These are phyloP conservation scores for Cubamyces lactineus DNA, from an alignment of 768 basidiomycete genomes.

Conservation along the genomic window DNA sequence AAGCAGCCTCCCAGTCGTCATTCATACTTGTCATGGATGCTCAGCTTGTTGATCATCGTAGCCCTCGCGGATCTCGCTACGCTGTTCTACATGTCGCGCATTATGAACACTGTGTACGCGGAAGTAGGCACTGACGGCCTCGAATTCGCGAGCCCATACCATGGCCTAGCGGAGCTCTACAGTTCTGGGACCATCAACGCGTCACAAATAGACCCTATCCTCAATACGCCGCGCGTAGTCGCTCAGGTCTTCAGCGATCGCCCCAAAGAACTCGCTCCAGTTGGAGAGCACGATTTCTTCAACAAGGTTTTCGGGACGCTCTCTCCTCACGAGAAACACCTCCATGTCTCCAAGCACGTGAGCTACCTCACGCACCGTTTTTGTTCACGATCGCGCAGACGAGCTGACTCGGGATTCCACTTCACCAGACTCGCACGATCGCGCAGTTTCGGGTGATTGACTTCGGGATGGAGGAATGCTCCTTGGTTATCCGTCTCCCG, in stretches of 20 bases:
- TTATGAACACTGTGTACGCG: slow-evolving; percentile 18
- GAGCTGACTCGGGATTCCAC: neutral
- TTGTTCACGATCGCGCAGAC: too few relatives aligned
- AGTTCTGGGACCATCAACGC: slow-evolving; percentile 23
- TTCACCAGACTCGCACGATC: slow-evolving; percentile 28
- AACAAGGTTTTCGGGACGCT: slow-evolving; percentile 25
- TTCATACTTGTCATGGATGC: neutral
- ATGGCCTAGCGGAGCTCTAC: slow-evolving; percentile 34
- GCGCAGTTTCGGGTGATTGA: slow-evolving; percentile 34
- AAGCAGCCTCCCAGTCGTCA: neutral
- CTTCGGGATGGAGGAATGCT: slow-evolving; percentile 34
- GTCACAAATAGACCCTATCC: slow-evolving; percentile 25
- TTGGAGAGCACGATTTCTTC: slow-evolving; percentile 28
- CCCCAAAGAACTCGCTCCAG: slow-evolving; percentile 27
- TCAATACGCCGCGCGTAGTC: slow-evolving; percentile 28
- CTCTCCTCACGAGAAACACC: slow-evolving; percentile 28
- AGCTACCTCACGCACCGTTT: neutral
- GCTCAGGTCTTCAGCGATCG: slow-evolving; percentile 27
- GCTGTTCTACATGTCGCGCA: slow-evolving; percentile 21
- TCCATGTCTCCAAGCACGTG: slow-evolving; percentile 26
- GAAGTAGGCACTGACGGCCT: slow-evolving; percentile 19
- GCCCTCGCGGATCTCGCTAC: slow-evolving; percentile 11
- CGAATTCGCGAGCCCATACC: slow-evolving; percentile 29
- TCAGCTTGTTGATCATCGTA: slow-evolving; percentile 18
- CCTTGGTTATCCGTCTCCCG: slow-evolving; percentile 31